These are phyloP conservation scores for Macrolepiota albuminosa DNA, from an alignment of 768 basidiomycete genomes.

Conservation along the genomic window DNA sequence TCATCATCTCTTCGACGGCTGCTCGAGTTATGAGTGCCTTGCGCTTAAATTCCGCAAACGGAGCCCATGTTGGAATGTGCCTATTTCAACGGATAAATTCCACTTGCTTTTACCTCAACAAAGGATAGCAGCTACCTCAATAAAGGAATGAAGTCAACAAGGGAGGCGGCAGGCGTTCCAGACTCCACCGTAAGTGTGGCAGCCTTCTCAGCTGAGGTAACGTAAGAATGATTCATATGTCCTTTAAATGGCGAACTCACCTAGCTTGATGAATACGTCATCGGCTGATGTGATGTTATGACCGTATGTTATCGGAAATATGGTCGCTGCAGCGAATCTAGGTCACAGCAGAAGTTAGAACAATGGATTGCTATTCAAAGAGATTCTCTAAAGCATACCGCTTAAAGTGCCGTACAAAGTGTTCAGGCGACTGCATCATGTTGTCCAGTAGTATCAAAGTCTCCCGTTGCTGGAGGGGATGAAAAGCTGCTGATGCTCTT, in stretches of 20 bases:
- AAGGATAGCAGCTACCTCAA: constrained; percentile 27
- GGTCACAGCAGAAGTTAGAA: background rate
- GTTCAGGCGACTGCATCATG: constrained; percentile 32
- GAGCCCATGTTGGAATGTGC: constrained; percentile 47
- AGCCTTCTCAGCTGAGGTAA: constrained; percentile 37
- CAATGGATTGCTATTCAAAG: background rate
- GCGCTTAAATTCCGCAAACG: constrained; percentile 42
- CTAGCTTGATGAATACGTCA: constrained; percentile 39
- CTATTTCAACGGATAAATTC: constrained; percentile 17
- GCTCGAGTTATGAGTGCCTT: constrained; percentile 36
- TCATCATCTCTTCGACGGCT: constrained; percentile 44
- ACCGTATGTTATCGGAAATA: constrained; percentile 46
- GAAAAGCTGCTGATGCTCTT: constrained; percentile 31
- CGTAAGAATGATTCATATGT: constrained; percentile 3
- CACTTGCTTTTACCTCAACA: background rate
- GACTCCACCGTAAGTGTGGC: constrained; percentile 40
- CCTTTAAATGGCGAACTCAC: constrained; percentile 20
- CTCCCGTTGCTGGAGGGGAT: constrained; percentile 39
- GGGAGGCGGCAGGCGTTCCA: constrained; percentile 39
- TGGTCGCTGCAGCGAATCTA: constrained; percentile 44
- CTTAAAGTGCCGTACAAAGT: constrained; percentile 38
- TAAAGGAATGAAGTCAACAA: constrained; percentile 47
- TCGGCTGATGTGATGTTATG: constrained; percentile 38
- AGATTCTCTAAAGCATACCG: constrained; percentile 22
- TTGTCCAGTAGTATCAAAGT: constrained; percentile 35